These are phyloP conservation scores for Xylariales sp. DNA, from an alignment of 2,329 filamentous ascomycete genomes.

Conservation along the genomic window DNA sequence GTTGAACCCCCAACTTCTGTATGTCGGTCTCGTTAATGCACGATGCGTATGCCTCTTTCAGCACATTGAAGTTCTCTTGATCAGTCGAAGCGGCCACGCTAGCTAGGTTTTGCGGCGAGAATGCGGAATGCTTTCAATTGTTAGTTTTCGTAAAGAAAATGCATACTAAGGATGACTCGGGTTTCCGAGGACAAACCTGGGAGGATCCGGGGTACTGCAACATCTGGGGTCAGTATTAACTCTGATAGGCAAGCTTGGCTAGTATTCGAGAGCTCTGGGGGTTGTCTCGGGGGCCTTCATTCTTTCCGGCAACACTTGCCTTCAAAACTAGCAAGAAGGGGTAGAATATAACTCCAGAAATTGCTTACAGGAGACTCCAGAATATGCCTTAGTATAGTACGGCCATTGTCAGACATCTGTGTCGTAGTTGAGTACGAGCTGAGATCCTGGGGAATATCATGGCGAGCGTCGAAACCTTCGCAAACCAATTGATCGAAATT, in stretches of 20 bases:
- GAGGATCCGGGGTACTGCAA: conserved; percentile 43
- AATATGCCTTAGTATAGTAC: conserved; percentile 56
- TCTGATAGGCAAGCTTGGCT: no score
- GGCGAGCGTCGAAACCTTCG: conserved; percentile 58
- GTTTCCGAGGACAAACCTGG: conserved; percentile 24
- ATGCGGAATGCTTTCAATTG: conserved; percentile 39
- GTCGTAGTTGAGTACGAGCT: conserved; percentile 55
- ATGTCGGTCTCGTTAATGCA: conserved; percentile 61
- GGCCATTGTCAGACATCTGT: conserved; percentile 56
- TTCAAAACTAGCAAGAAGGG: no score
- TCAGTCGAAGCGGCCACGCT: conserved; percentile 39
- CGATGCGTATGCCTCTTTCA: conserved; percentile 59
- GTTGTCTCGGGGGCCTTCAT: no score
- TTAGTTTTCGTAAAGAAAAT: no score
- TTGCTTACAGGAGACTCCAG: conserved; percentile 55
- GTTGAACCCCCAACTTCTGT: conserved; percentile 48
- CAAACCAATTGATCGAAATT: conserved; percentile 66
- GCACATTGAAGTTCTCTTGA: conserved; percentile 60
- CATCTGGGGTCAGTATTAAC: no score
- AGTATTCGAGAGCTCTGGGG: no score
- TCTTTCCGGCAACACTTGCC: no score
- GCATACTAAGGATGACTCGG: no score
- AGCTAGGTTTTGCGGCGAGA: conserved; percentile 38
- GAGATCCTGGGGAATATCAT: conserved; percentile 63
- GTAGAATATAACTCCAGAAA: no score